Evolutionary conservation across 176 grass and related monocot genomes (phyloP), one percentile per base, ranked within the genome.

Genomic region (Hsuehochloa calcarea): DNA sequence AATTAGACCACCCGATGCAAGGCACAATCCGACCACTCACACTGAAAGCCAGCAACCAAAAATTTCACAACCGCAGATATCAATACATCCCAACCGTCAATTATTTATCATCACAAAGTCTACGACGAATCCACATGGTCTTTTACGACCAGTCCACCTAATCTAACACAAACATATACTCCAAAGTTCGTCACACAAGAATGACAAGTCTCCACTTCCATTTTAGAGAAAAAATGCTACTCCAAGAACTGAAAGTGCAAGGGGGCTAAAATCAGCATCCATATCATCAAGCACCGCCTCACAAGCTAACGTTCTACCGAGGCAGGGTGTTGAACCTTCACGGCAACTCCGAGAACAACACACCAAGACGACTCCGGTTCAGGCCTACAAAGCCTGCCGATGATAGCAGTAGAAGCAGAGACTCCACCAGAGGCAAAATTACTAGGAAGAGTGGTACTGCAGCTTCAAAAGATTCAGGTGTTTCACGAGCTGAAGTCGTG

Each of bases 271-370:
- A 74, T 16, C 47, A 69, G 56, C 70, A 47, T 20, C 34, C 8
- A 47, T 37, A 20, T 13, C 46, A 31, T 74, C 79, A 7, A 72
- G 50, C 54, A 68, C 63, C 10, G 35, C 68, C 82, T 72, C 60
- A 75, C 72, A 90, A 85, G 61, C 69, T 94, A 37, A 92, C 77
- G 2, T 92, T 94, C 67, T 83, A 70, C 8, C 45, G 88, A 68
- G 90, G 82, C 50, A 95, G 84, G 85, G 74, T 90, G n/a, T 29
- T 92, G 65, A 88, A 72, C 22, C 80, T 87, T 4, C 79, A 66
- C 39, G 73, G 44, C 64, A 67, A 44, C 74, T 41, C 55, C 20
- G 85, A 85, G 46, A 65, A 41, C 37, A 80, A 27, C 61, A 78
- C 19, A 0, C 79, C 85, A 0, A 86, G 82, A 40, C 86, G 82